phyloP scores from a whole-genome alignment of 1,139 yeast species.

The Debaryomycetaceae sp. region DNA sequence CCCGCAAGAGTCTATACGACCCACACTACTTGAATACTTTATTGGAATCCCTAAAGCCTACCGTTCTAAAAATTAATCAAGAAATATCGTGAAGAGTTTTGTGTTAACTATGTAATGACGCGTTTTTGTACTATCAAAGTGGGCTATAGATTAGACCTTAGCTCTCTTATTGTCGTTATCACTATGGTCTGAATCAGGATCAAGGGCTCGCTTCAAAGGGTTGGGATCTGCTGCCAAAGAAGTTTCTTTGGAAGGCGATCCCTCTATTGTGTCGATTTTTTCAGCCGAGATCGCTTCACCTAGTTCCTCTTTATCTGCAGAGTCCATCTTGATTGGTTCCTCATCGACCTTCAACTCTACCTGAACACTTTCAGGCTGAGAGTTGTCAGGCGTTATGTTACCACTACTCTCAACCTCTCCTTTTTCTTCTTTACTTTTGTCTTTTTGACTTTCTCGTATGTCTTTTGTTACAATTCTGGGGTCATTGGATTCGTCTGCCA shows the following conservation, averaged over 20 bases:
- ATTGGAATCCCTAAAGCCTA: too few relatives aligned
- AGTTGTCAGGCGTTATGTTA: too few relatives aligned
- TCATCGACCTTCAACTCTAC: too few relatives aligned
- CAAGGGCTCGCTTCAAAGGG: neutral
- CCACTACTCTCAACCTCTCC: neutral
- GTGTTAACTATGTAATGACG: neutral
- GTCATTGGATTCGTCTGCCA: conserved; percentile 4
- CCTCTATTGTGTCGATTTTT: neutral
- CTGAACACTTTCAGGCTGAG: too few relatives aligned
- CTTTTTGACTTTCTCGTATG: too few relatives aligned
- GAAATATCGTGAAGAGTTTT: neutral
- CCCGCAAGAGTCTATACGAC: too few relatives aligned
- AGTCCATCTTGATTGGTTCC: too few relatives aligned
- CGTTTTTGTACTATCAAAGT: neutral
- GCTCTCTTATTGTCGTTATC: neutral
- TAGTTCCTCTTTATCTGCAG: too few relatives aligned
- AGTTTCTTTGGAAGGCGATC: neutral
- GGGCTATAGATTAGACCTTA: too few relatives aligned
- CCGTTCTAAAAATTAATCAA: too few relatives aligned
- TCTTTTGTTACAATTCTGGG: too few relatives aligned
- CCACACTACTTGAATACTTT: too few relatives aligned
- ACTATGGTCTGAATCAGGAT: neutral
- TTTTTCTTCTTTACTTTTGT: neutral
- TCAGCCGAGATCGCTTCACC: neutral
- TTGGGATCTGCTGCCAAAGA: neutral